Evolutionary conservation across 2,329 filamentous ascomycete genomes (phyloP), one percentile per base, ranked within the genome.

Genomic region (Sporothrix curviconia): DNA sequence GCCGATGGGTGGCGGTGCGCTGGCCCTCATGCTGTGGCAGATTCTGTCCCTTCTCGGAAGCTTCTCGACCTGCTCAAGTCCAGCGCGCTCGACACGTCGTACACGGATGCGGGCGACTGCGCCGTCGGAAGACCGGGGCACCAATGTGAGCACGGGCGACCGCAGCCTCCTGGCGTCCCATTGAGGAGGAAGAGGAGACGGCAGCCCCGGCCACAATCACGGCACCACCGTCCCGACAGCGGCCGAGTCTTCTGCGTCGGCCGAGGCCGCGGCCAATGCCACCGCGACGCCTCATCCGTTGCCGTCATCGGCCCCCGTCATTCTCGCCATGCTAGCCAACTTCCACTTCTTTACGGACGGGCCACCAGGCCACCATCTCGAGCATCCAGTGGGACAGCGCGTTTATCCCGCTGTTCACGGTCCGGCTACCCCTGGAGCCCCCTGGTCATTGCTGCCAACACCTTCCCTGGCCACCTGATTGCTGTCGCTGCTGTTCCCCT

Each of bases 311-410:
- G 91, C 0, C 92, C n/a, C 94, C 19, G 76, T 94, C 39, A 79
- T 95, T 61, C 81, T 97, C 25, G 92, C 85, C 11, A 74, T 97
- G n/a, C 82, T 99, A 1, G 94, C 92, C 59, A 90, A 88, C 66
- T 95, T 92, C 72, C 86, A 96, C 76, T 99, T 86, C 77, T 99
- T 99, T 83, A 96, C 95, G n/a, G 69, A 99, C 94, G 0, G 94
- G 94, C 60, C 94, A 99, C 71, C 92, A 97, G 72, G 92, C 92
- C 12, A 87, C 85, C 0, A 80, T 96, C 24, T 82, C 86, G 64
- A 89, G 85, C 63, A 92, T 99, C 67, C 94, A 99, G 68, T 99
- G 94, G 94, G 94, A 99, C 73, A 83, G 84, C 19, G 92, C 91
- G 3, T 99, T 99, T 73, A 89, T 99, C 63, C 89, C 92, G 0